Conservation (phyloP, 2,329 filamentous ascomycete genomes). For the Pseudodiploospora longispora region DNA sequence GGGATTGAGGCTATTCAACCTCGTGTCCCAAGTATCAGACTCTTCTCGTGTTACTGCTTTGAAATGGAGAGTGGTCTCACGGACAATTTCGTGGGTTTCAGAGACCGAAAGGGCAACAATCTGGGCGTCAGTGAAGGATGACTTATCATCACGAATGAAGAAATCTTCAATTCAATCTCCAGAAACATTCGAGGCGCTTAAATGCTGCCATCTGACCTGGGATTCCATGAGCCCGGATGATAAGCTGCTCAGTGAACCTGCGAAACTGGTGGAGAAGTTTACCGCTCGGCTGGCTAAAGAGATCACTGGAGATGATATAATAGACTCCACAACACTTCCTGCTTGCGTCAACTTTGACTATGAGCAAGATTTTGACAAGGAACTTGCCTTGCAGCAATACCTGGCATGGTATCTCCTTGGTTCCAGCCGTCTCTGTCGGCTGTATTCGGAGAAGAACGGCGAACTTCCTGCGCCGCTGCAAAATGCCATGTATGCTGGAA, state of each 20-base stretch:
- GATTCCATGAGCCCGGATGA: conserved; percentile 28
- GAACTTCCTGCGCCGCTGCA: conserved; percentile 17
- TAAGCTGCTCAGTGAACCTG: conserved; percentile 18
- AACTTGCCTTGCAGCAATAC: conserved; percentile 22
- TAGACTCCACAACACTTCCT: conserved; percentile 16
- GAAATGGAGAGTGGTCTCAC: conserved; percentile 34
- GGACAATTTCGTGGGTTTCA: conserved; percentile 26
- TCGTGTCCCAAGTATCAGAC: conserved; percentile 22
- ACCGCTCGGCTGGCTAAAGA: conserved; percentile 24
- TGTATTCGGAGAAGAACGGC: conserved; percentile 18
- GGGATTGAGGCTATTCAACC: conserved; percentile 29
- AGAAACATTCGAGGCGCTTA: conserved; percentile 33
- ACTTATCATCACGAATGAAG: conserved; percentile 24
- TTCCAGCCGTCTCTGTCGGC: conserved; percentile 22
- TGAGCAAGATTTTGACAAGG: conserved; percentile 17
- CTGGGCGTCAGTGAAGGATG: conserved; percentile 26
- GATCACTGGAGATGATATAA: conserved; percentile 15
- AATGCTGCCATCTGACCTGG: conserved; percentile 31
- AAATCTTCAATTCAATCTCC: conserved; percentile 23
- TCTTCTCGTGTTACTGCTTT: conserved; percentile 24
- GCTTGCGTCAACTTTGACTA: conserved; percentile 9
- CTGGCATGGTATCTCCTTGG: conserved; percentile 26
- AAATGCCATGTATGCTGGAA: conserved; percentile 14
- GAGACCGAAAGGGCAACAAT: conserved; percentile 21
- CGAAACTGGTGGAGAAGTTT: conserved; percentile 25